Evolutionary conservation across 208 protist species (phyloP), one percentile per base, ranked within the genome.

Genomic region (Acanthamoeba sp.): DNA sequence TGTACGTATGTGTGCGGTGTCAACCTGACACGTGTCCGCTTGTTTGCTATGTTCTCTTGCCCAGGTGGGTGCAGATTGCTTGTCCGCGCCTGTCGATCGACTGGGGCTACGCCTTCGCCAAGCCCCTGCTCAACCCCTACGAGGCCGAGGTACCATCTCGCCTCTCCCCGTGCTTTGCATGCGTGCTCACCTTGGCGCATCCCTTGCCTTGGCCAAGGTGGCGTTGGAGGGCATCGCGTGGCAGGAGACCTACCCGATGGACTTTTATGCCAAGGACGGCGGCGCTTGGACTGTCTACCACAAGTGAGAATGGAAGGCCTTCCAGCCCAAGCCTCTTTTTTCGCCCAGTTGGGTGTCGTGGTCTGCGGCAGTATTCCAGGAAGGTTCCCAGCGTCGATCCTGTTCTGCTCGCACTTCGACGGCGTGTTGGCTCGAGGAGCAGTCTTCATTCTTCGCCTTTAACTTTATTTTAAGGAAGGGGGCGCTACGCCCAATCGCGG

Each of bases 41-140:
- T 38, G 22, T 69, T 4, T 55, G 32, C 24, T 88, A 7, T 40
- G 34, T 14, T 3, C 27, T 3, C 76, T 3, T 45, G 22, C 12
- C 27, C 76, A 95, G 95, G 38, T 99, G 98, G 96, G 98, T 99
- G 36, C 98, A 99, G 96, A 98, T 99, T 34, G 99, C 99, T 0
- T 99, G 99, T 95, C 99, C 99, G 18, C 97, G 99, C 14, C 97
- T 99, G 27, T 99, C 99, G 27, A 99, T 99, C 91, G 99, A 99
- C 97, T 99, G 99, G 99, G 99, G 99, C 73, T 99, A 99, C 94
- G 98, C 98, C n/a, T 99, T 99, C 90, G 97, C 97, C 80, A 97
- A 96, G 48, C 99, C 99, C 14, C 95, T 99, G 32, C 96, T 99
- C 36, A 99, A 98, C n/a, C 98, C 99, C 5, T 99, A 99, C 95